phyloP scores from a whole-genome alignment of 371 early-diverging fungal genomes.

The Mucor racemosus region DNA sequence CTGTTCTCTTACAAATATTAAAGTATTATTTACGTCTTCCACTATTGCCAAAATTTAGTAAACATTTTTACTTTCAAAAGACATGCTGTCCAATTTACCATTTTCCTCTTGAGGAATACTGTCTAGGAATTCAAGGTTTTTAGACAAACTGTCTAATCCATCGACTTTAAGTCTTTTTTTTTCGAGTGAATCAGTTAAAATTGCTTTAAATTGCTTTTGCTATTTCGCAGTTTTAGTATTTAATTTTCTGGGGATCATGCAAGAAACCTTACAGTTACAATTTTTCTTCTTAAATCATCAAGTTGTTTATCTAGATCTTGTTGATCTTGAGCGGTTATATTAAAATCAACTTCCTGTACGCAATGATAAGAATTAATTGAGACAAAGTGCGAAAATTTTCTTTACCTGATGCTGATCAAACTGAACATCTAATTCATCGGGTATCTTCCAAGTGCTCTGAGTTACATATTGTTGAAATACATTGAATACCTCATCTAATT shows the following conservation, averaged over 20 bases:
- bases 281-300: neutral
- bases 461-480: slow-evolving; percentile 15
- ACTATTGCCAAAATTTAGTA: neutral
- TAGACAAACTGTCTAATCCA: neutral
- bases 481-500: slow-evolving; percentile 8
- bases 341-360: slow-evolving; percentile 3
- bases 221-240: neutral
- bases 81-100: too few species aligned
- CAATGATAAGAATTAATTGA: too few species aligned
- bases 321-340: neutral
- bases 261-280: slow-evolving; percentile 24
- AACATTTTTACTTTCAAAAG: too few species aligned
- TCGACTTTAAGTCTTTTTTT: neutral
- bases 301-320: slow-evolving; percentile 2
- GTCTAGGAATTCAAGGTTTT: neutral
- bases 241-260: too few species aligned
- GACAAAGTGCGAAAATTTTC: too few species aligned
- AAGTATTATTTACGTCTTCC: neutral
- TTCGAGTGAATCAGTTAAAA: neutral
- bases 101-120: neutral
- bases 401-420: slow-evolving; percentile 18
- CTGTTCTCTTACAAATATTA: neutral
- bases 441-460: slow-evolving; percentile 14
- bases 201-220: neutral
- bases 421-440: slow-evolving; percentile 3